Base-by-base conservation (phyloP, 106 monocot genomes). In the Apostasia shenzhenica region DNA sequence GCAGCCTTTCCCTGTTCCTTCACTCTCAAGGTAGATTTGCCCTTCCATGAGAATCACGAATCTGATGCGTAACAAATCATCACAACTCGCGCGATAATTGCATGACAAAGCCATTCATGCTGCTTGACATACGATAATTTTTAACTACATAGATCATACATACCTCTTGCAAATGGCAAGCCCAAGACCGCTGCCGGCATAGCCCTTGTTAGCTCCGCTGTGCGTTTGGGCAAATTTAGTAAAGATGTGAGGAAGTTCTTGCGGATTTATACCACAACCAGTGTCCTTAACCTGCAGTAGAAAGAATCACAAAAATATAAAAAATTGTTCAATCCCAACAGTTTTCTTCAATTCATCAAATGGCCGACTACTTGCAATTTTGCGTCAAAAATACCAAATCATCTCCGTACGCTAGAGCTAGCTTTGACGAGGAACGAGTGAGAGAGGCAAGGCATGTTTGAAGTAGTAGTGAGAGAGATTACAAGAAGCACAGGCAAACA, bases 121-220 rank as follows among this genome's bases (percentile, higher is more conserved):
- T 26, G 26, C 26, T 26, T 26, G 26, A 26, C 26, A 26, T 26
- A 26, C 26, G 0, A 26, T 26, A 26, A 26, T 26, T 26, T 26
- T 26, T 26, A 26, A 26, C 26, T 26, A 26, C 26, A 26, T 26
- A 26, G 26, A 26, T 26, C 26, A 26, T 26, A 26, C 26, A 26
- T 88, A 95, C 95, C 95, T 95, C 73, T 84, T 95, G 73, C 88
- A 95, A 46, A 95, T 88, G 41, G 95, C 95, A 60, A 95, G 84
- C 55, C 95, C 95, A 43, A 95, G 88, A 53, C 95, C 95, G 8
- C 67, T 82, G 66, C 91, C 88, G 60, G 48, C 84, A 55, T 84
- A 77, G 2, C 67, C 77, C 58, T 73, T 79, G 59, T 74, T 84
- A 66, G 80, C 66, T 67, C 78, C 84, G 77, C 13, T 78, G 41